Evolutionary conservation across 2,329 filamentous ascomycete genomes (phyloP), one percentile per base, ranked within the genome.

Genomic region (Coleophoma crateriformis): DNA sequence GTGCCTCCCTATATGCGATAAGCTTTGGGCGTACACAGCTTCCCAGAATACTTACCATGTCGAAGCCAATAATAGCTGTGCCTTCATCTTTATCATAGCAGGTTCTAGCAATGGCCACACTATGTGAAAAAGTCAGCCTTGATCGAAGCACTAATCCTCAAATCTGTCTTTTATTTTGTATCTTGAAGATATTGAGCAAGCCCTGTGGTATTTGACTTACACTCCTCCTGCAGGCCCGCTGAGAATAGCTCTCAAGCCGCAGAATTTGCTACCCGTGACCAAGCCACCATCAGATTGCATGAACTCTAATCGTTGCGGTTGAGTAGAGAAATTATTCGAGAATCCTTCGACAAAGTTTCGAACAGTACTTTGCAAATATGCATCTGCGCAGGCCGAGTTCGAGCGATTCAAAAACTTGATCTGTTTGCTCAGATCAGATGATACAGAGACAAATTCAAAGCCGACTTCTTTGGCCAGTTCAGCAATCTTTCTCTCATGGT

Each of bases 341-440:
- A 86, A 69, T 0, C 79, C 79, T 17, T 82, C 80, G 53, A 77
- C 71, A 54, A 86, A 85, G 1, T 82, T 81, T 49, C 78, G 75
- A 54, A 85, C 86, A 2, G 80, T 78, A 1, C 82, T 82, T 0
- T 82, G 85, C 14, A 86, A 70, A 58, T 86, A 86, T 17, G 82
- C 82, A 65, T 86, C 82, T n/a, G 82, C 82, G 56, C 80, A 83
- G 1, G 82, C 81, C 33, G 81, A 84, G 1, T 80, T 85, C 7
- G 79, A 79, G 58, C 83, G 67, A 5, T 83, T 80, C 1, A 85
- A 77, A 20, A 86, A 68, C 64, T 86, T 85, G 65, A 86, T 85
- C 82, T 85, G 85, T 4, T 82, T 81, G 79, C 84, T 82, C 40
- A 85, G 69, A 60, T 82, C 75, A 53, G 83, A 80, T 48, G 79